These are phyloP conservation scores for Xylariaceae sp. DNA, from an alignment of 2,329 filamentous ascomycete species.

Conservation along the genomic window DNA sequence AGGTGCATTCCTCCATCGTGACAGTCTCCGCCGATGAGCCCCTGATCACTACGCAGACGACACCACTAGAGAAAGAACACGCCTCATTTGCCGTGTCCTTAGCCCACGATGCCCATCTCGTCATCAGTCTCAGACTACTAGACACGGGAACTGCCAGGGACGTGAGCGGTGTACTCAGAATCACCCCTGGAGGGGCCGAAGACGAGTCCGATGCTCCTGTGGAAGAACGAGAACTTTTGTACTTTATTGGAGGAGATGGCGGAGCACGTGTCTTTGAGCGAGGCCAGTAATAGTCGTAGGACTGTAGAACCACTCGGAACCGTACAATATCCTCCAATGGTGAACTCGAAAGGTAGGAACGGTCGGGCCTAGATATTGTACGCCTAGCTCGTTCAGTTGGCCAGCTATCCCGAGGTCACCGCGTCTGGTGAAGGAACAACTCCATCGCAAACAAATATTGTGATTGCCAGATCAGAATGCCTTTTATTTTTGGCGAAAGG, in stretches of 20 bases:
- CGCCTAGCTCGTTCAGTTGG: no score
- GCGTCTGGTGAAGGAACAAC: no score
- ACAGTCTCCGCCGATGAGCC: constrained; percentile 67
- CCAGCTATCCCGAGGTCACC: no score
- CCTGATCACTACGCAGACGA: constrained; percentile 53
- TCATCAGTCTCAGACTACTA: constrained; percentile 66
- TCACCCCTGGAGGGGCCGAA: constrained; percentile 51
- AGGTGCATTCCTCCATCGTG: constrained; percentile 58
- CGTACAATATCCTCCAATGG: no score
- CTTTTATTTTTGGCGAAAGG: constrained; percentile 18
- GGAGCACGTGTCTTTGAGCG: constrained; percentile 77
- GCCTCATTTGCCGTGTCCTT: constrained; percentile 62
- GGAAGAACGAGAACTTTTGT: constrained; percentile 67
- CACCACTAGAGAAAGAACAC: constrained; percentile 62
- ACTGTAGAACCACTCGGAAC: no score
- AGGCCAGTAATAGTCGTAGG: constrained; percentile 48
- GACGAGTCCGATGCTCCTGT: constrained; percentile 19
- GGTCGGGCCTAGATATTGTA: no score
- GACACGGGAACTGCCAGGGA: constrained; percentile 87
- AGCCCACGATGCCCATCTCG: constrained; percentile 66
- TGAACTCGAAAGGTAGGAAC: no score
- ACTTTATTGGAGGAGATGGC: constrained; percentile 73
- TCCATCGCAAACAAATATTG: no score
- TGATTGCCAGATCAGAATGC: constrained; percentile 26
- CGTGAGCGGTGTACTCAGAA: constrained; percentile 78